Base-by-base conservation (phyloP, 139 green algal species). In the Marvania coccoides region DNA sequence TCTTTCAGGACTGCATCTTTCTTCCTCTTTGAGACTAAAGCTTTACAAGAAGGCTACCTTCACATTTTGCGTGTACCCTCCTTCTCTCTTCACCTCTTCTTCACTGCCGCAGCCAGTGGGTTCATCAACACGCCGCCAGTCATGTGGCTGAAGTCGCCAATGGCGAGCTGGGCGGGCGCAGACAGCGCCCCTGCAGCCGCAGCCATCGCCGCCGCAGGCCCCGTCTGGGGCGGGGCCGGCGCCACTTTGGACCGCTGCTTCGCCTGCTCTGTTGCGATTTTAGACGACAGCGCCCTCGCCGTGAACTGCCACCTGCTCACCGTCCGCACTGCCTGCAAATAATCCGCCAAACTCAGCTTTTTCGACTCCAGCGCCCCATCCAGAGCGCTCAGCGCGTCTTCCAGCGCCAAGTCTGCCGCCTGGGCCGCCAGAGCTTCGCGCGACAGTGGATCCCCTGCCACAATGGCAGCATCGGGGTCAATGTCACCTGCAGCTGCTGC, bases 301-400 rank as follows among this genome's bases (percentile, higher is more conserved):
- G 9, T 59, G 12, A 59, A 59, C 12, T 59, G 48, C 12, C 12
- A 40, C 48, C 48, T 59, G 12, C 9, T 12, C 9, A 59, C 9
- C 9, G 9, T 29, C 12, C 48, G 9, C 12, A 59, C 12, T 9
- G 9, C 9, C 12, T 55, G 47, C 26, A 39, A 39, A 10, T 64
- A 64, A 55, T 64, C 57, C 15, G 47, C 29, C 57, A 23, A 64
- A 19, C n/a, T 19, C 29, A 64, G 23, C 48, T 55, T 64, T 14
- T 12, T n/a, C 12, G 29, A 37, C 30, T 55, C 33, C 24, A 64
- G 3, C 57, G 23, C 57, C 30, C 19, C 29, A 58, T 64, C 35
- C 14, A 66, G 35, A 12, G 26, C n/a, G 10, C 13, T 45, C 24
- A 66, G n/a, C 14, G 35, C 13, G 26, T 66, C 59, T 54, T 66